Base-by-base conservation (phyloP, 257 asterid species). In the Nicotiana knightiana region DNA sequence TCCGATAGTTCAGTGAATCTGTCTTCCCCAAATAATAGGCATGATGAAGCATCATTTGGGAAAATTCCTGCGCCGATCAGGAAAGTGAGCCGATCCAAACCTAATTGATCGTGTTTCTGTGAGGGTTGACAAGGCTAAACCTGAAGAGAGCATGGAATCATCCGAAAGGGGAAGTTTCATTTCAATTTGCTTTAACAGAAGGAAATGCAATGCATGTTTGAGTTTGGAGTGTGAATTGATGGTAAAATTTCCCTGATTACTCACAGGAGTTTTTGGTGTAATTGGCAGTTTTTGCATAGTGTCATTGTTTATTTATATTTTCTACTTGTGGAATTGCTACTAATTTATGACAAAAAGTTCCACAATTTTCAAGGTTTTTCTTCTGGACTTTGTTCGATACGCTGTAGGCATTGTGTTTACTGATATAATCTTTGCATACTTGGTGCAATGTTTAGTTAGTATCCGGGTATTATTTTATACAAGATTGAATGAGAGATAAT, bases 91-190 rank as follows among this genome's bases (percentile, higher is more conserved):
- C 18, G 9, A 24, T 73, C 62, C 62, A 53, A 26, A 57, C 55
- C 67, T 77, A 32, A 57, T 77, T 77, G 81, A 37, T 77, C 81
- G 57, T 30, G 65, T 77, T 77, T 57, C 53, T 21, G 33, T 32
- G 70, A 77, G 68, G 67, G n/a, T 16, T 4, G 68, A 57, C 81
- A 77, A 77, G 70, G 68, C 81, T 18, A 77, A 77, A 77, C 33
- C 30, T 13, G 68, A 57, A 77, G 68, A 77, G 81, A 57, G 54
- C 54, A 54, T 33, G 10, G 55, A 57, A 57, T 57, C 54, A 77
- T 54, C 33, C 33, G 3, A 77, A 77, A 57, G 70, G 68, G 53
- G 54, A 57, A 70, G 39, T 13, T 17, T 11, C 79, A 13, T 48
- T 48, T 48, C 15, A 73, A 30, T 5, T 48, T 26, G 79, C 62